phyloP scores from a whole-genome alignment of 352 stramenopile species.

The Globisporangium yorkense region DNA sequence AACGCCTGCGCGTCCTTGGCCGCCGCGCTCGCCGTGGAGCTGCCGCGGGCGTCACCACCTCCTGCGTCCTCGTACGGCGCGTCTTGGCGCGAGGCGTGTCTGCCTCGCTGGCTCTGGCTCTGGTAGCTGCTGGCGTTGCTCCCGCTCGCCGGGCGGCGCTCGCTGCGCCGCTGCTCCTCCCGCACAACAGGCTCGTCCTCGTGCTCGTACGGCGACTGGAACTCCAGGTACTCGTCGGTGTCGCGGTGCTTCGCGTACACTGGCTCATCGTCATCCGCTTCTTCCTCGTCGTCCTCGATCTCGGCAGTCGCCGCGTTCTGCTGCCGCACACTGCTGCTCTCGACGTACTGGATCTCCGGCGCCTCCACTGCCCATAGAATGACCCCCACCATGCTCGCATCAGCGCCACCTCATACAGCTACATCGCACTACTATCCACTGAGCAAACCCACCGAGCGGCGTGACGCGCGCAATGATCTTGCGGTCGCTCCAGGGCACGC shows the following conservation, averaged over 20 bases:
- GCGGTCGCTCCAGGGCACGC: slow-evolving; percentile 50
- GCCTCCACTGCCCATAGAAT: slow-evolving; percentile 20
- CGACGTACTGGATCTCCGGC: slow-evolving; percentile 38
- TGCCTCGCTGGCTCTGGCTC: slow-evolving; percentile 9
- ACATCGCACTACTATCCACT: too few relatives aligned
- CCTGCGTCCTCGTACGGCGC: slow-evolving; percentile 25
- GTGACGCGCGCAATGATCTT: slow-evolving; percentile 72
- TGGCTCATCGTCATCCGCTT: not conserved
- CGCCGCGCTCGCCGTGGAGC: slow-evolving; percentile 20
- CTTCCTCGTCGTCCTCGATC: not conserved
- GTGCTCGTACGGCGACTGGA: slow-evolving; percentile 51
- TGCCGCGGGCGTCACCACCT: not conserved
- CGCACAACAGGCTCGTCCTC: slow-evolving; percentile 3
- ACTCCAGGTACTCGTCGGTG: slow-evolving; percentile 46
- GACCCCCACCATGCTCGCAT: not conserved
- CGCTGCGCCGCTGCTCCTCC: not conserved
- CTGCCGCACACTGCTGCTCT: not conserved
- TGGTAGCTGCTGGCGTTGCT: slow-evolving; percentile 15
- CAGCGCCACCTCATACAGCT: not conserved
- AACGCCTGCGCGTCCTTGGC: slow-evolving; percentile 56
- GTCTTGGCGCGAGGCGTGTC: not conserved
- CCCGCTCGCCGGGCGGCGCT: not conserved
- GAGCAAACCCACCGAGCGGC: slow-evolving; percentile 26
- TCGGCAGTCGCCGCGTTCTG: not conserved
- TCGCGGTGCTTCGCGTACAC: slow-evolving; percentile 12